Conservation (phyloP, 2,329 filamentous ascomycete genomes). For the Aspergillus fischeri region DNA sequence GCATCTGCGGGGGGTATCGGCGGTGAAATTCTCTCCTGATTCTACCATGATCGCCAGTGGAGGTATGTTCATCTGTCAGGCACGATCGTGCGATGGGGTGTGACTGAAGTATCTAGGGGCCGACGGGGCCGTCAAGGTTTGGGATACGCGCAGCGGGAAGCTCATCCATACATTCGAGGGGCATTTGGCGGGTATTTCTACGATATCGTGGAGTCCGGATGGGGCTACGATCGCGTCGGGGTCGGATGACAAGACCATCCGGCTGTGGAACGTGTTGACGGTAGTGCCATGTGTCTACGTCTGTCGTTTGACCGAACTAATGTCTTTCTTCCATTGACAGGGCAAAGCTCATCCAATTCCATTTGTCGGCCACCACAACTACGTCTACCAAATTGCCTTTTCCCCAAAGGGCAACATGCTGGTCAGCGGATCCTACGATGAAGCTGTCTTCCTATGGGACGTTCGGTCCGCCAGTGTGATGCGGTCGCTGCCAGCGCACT, state of each 20-base stretch:
- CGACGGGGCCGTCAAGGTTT: conserved; percentile 87
- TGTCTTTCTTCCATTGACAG: conserved; percentile 10
- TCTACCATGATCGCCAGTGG: conserved; percentile 84
- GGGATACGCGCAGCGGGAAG: conserved; percentile 72
- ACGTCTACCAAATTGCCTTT: conserved; percentile 90
- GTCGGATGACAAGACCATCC: conserved; percentile 92
- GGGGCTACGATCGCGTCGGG: conserved; percentile 82
- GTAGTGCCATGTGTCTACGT: conserved; percentile 21
- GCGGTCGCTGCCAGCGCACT: conserved; percentile 88
- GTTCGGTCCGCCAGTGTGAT: conserved; percentile 82
- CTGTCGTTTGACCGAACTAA: background rate
- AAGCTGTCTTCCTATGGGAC: conserved; percentile 96
- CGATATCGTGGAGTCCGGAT: conserved; percentile 91
- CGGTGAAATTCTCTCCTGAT: conserved; percentile 87
- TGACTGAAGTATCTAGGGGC: conserved; percentile 51
- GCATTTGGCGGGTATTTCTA: conserved; percentile 87
- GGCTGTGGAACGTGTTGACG: conserved; percentile 73
- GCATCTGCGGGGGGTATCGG: conserved; percentile 73
- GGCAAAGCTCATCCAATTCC: conserved; percentile 57
- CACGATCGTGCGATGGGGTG: background rate
- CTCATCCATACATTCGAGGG: conserved; percentile 87
- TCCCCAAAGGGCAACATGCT: conserved; percentile 98
- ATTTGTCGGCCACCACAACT: conserved; percentile 88
- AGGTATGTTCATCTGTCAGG: conserved; percentile 45
- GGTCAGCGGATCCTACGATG: conserved; percentile 91